These are phyloP conservation scores for Xerocomellus intermedius DNA, from an alignment of 768 basidiomycete genomes.

Conservation along the genomic window DNA sequence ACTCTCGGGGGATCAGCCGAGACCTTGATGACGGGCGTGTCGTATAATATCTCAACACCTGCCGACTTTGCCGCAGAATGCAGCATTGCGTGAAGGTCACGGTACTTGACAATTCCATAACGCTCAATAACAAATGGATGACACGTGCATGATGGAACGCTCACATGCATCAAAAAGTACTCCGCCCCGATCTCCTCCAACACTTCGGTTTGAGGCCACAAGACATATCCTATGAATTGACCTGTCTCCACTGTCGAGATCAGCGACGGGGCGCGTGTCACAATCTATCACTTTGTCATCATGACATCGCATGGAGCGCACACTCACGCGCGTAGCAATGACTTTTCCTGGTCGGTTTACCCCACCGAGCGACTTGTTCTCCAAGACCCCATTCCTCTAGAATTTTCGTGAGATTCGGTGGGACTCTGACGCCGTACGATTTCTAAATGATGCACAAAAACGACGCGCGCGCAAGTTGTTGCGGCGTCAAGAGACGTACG, in stretches of 20 bases:
- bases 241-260: slow-evolving; percentile 40
- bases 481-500: background rate
- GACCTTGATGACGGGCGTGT: slow-evolving; percentile 35
- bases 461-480: background rate
- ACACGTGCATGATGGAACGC: slow-evolving; percentile 12
- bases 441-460: slow-evolving; percentile 20
- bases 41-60: slow-evolving; percentile 47
- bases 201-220: slow-evolving; percentile 43
- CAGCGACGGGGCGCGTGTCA: too few relatives aligned
- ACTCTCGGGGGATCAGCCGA: slow-evolving; percentile 30
- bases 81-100: slow-evolving; percentile 49
- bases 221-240: slow-evolving; percentile 40
- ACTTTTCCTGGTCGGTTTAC: slow-evolving; percentile 14
- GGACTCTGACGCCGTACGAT: slow-evolving; percentile 42
- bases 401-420: slow-evolving; percentile 56
- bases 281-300: too few relatives aligned
- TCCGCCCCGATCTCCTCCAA: slow-evolving; percentile 47
- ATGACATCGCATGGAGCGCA: background rate
- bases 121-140: background rate
- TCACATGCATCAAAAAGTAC: slow-evolving; percentile 47
- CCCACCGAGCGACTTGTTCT: slow-evolving; percentile 38
- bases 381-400: slow-evolving; percentile 53
- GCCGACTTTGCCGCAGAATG: slow-evolving; percentile 43
- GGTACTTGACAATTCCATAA: slow-evolving; percentile 39
- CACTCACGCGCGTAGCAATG: slow-evolving; percentile 20